These are phyloP conservation scores for Solanum chiquidenum DNA, from an alignment of 257 asterid species.

Conservation along the genomic window DNA sequence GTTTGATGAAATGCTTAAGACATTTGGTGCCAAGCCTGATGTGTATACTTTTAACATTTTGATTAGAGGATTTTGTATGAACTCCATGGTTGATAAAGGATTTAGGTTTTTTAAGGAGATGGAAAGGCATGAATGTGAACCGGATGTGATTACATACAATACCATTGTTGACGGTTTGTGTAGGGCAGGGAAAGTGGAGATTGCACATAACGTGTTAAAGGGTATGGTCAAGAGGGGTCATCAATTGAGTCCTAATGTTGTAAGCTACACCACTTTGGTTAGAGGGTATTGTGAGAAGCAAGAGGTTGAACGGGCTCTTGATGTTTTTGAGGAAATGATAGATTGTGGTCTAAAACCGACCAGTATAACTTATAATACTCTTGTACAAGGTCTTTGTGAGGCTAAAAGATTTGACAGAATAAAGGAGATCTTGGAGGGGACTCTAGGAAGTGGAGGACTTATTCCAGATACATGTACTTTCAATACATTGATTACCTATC, in stretches of 20 bases:
- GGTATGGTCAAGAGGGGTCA: constrained; percentile 55
- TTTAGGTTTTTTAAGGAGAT: constrained; percentile 69
- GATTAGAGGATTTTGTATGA: constrained; percentile 73
- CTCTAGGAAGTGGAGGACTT: constrained; percentile 27
- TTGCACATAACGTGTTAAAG: constrained; percentile 51
- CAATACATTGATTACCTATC: constrained; percentile 57
- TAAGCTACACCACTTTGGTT: constrained; percentile 76
- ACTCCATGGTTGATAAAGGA: constrained; percentile 61
- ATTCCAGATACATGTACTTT: constrained; percentile 70
- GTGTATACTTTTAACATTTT: constrained; percentile 50
- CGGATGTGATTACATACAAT: constrained; percentile 61
- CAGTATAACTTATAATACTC: constrained; percentile 49
- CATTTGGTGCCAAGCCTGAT: constrained; percentile 77
- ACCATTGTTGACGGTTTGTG: constrained; percentile 81
- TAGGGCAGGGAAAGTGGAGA: constrained; percentile 52
- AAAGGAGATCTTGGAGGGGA: constrained; percentile 38
- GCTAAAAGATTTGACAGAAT: constrained; percentile 38
- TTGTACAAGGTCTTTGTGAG: constrained; percentile 67
- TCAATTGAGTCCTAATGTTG: constrained; percentile 61
- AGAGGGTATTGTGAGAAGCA: constrained; percentile 69
- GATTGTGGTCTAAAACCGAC: constrained; percentile 44
- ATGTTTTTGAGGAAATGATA: constrained; percentile 46
- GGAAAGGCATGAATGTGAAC: constrained; percentile 45
- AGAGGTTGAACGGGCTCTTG: constrained; percentile 41
- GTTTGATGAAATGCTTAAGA: constrained; percentile 81